These are phyloP conservation scores for Penstemon davidsonii DNA, from an alignment of 257 asterid genomes.

Conservation along the genomic window DNA sequence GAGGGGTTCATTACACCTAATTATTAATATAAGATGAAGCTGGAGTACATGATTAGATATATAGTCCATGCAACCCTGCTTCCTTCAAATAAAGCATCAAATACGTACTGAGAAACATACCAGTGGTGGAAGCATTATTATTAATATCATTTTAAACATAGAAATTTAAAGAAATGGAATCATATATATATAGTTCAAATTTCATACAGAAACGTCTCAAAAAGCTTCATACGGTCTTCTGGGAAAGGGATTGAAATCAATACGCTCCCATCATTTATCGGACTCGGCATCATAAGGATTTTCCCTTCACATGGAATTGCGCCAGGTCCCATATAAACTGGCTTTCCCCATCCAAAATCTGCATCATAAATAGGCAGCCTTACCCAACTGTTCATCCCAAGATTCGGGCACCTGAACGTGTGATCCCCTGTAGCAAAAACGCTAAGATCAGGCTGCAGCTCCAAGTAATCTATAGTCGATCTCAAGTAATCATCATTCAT, in stretches of 20 bases:
- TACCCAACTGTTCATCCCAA: slow-evolving; percentile 58
- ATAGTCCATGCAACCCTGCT: no score
- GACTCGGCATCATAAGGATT: slow-evolving; percentile 42
- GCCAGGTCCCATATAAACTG: slow-evolving; percentile 54
- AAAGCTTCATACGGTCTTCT: slow-evolving; percentile 51
- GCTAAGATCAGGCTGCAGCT: slow-evolving; percentile 45
- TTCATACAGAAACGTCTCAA: slow-evolving; percentile 45
- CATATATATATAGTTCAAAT: slow-evolving; percentile 26
- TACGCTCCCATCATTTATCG: slow-evolving; percentile 48
- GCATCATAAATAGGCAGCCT: slow-evolving; percentile 66
- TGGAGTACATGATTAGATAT: no score
- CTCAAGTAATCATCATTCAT: slow-evolving; percentile 56
- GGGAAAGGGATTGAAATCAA: slow-evolving; percentile 47
- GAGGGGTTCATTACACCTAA: no score
- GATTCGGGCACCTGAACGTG: slow-evolving; percentile 52
- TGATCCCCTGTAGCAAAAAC: slow-evolving; percentile 50
- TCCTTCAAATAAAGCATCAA: no score
- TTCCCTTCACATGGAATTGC: slow-evolving; percentile 57
- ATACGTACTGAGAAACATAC: no score
- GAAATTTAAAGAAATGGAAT: no score
- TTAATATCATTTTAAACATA: no score
- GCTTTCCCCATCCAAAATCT: slow-evolving; percentile 77
- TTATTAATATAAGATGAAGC: no score
- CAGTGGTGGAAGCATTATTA: no score
- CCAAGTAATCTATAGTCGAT: slow-evolving; percentile 65